phyloP scores from a whole-genome alignment of 139 green algal species.

The Chlorella sorokiniana region DNA sequence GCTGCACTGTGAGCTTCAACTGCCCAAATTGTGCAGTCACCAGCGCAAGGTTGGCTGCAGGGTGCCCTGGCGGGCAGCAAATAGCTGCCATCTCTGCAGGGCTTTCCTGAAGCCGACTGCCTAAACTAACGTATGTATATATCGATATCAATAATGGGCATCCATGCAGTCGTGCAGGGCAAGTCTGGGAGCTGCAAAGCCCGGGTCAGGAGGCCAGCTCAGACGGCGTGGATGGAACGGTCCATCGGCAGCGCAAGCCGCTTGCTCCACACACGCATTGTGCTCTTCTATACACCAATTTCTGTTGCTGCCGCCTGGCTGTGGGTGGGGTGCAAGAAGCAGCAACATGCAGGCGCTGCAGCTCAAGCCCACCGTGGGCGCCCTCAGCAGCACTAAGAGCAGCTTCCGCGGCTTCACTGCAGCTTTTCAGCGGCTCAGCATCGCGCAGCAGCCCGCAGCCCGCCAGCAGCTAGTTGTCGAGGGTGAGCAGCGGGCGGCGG shows the following conservation, averaged over 20 bases:
- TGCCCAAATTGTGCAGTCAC: conserved; percentile 43
- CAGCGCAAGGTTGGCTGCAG: conserved; percentile 50
- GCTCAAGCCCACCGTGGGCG: conserved; percentile 24
- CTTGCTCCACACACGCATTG: neutral
- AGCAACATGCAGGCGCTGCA: conserved; percentile 2
- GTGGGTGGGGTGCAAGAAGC: neutral
- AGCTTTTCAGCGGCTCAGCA: conserved; percentile 21
- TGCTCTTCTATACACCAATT: neutral
- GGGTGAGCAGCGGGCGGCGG: conserved; percentile 14
- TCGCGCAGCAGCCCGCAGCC: conserved; percentile 3
- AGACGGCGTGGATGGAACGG: too few species aligned
- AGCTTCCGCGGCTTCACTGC: conserved; percentile 24
- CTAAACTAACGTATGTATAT: too few species aligned
- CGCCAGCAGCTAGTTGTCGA: conserved; percentile 26
- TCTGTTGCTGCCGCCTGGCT: neutral
- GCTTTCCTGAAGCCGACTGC: neutral
- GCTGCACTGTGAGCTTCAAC: conserved; percentile 46
- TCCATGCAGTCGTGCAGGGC: too few species aligned
- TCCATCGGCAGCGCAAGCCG: too few species aligned
- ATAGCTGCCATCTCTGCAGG: conserved; percentile 39
- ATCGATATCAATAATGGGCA: too few species aligned
- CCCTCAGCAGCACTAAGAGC: conserved; percentile 7
- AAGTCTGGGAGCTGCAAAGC: too few species aligned
- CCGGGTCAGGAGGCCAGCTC: too few species aligned
- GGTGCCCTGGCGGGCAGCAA: conserved; percentile 54